These are phyloP conservation scores for Stipa capillata DNA, from an alignment of 176 grass and related monocot species.

Conservation along the genomic window DNA sequence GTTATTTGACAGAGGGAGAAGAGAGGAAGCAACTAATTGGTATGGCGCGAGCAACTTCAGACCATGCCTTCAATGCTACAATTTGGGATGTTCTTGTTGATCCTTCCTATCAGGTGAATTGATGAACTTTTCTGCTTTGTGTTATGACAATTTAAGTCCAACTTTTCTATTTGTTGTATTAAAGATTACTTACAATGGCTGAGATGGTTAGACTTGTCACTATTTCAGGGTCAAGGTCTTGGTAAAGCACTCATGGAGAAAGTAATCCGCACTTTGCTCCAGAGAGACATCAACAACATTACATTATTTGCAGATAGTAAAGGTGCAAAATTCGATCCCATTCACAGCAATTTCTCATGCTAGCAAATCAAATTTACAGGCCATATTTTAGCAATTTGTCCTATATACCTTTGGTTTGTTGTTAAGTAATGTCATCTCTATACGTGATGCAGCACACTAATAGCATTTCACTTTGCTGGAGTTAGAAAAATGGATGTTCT, in stretches of 20 bases:
- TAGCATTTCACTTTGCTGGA: neutral
- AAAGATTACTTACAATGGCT: neutral
- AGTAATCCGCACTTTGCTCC: constrained; percentile 69
- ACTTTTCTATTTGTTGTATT: neutral
- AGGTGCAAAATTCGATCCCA: constrained; percentile 27
- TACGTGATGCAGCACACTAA: neutral
- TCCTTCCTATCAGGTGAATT: constrained; percentile 83
- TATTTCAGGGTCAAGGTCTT: constrained; percentile 83
- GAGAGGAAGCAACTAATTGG: constrained; percentile 76
- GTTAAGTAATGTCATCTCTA: too few relatives aligned
- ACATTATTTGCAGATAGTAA: constrained; percentile 91
- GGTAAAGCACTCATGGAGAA: constrained; percentile 89
- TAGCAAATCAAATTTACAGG: neutral
- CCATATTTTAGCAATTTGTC: neutral
- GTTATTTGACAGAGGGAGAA: constrained; percentile 96
- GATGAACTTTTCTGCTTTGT: neutral
- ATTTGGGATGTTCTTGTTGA: constrained; percentile 99
- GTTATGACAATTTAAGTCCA: neutral
- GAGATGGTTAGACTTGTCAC: neutral
- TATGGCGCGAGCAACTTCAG: constrained; percentile 96
- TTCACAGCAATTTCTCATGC: neutral
- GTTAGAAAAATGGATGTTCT: neutral
- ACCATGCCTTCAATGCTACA: constrained; percentile 97
- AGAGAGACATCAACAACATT: constrained; percentile 92
- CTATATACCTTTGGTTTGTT: too few relatives aligned